Evolutionary conservation across 2,329 filamentous ascomycete genomes (phyloP), one percentile per base, ranked within the genome.

Genomic region (Moelleriella libera): DNA sequence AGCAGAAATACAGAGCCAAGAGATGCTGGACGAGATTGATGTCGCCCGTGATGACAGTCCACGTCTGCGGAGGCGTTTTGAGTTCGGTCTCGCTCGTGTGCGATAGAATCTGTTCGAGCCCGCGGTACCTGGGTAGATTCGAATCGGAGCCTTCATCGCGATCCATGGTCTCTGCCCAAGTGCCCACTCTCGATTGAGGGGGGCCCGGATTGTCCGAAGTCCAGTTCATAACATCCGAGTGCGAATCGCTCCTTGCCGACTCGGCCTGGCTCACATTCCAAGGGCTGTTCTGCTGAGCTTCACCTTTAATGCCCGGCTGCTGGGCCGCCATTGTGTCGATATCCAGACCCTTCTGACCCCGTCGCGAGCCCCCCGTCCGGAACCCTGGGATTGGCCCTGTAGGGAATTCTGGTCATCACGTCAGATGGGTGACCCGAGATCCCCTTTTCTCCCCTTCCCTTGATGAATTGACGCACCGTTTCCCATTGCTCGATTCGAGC

Each of bases 1-100:
- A 87, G 65, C 80, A 83, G 53, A 86, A 86, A 63, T 85, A 86
- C 32, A 85, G 66, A 0, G 75, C 70, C 46, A 85, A 63, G 8
- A 85, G 67, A 54, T 82, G 79, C 51, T 80, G 70, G 1, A 85
- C 76, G 31, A 85, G 69, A 10, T 60, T 63, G 10, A 67, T 55
- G 52, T 85, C 80, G 3, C 61, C 57, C 2, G 80, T 83, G 28
- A 85, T 70, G 40, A 56, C 67, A 1, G 82, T 84, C 82, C 82
- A 85, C 0, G 67, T 68, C 4, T 57, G 61, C 0, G 67, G 55
- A 0, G 70, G 64, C 1, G 66, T 59, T 51, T 67, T 67, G 55
- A 67, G 62, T 39, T 71, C 68, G 0, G 70, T 63, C 32, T 67
- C 56, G 29, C 68, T 66, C 11, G 68, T 55, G 1, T 72, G 69